A percentile compares a stretch with the other conserved stretches of the same genome.
Evolutionary conservation across 2,329 filamentous ascomycete genomes (phyloP).

Genomic region (Simplicillium sp.): DNA sequence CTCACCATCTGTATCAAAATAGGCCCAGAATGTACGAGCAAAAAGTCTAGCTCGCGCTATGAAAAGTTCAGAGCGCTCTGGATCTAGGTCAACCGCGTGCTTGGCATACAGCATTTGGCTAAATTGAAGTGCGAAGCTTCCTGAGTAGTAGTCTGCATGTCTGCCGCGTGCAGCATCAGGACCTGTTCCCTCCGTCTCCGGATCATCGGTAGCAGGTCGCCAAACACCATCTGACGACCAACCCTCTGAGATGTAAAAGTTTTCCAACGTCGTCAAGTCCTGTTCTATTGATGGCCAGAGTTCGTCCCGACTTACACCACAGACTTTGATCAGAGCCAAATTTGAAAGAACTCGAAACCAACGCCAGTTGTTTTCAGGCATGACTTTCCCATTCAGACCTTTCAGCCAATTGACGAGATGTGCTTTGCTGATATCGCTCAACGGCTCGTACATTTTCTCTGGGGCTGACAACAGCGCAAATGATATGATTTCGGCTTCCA

Average conservation of each 20-base stretch:
- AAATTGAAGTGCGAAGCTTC: slow-evolving; percentile 44
- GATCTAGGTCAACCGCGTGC: slow-evolving; percentile 31
- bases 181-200: slow-evolving; percentile 6
- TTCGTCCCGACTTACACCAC: slow-evolving; percentile 22
- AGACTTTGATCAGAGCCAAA: slow-evolving; percentile 31
- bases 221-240: slow-evolving; percentile 40
- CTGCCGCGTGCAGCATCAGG: slow-evolving; percentile 13
- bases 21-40: slow-evolving; percentile 31
- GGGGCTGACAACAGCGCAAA: slow-evolving; percentile 37
- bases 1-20: slow-evolving; percentile 35
- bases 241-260: slow-evolving; percentile 32
- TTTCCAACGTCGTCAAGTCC: slow-evolving; percentile 33
- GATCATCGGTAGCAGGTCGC: slow-evolving; percentile 14
- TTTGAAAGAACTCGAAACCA: slow-evolving; percentile 44
- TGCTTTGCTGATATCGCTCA: slow-evolving; percentile 16
- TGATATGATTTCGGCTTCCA: slow-evolving; percentile 41
- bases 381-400: slow-evolving; percentile 30
- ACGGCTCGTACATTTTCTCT: slow-evolving; percentile 18
- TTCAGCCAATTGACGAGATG: slow-evolving; percentile 31
- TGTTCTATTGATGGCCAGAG: slow-evolving; percentile 25
- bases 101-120: slow-evolving; percentile 35
- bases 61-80: slow-evolving; percentile 23
- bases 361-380: slow-evolving; percentile 40
- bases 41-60: slow-evolving; percentile 28
- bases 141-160: slow-evolving; percentile 43